A percentile compares a stretch with the other conserved stretches of the same genome.
Conservation (phyloP, 441 rosid species). For the Gossypium laxum region DNA sequence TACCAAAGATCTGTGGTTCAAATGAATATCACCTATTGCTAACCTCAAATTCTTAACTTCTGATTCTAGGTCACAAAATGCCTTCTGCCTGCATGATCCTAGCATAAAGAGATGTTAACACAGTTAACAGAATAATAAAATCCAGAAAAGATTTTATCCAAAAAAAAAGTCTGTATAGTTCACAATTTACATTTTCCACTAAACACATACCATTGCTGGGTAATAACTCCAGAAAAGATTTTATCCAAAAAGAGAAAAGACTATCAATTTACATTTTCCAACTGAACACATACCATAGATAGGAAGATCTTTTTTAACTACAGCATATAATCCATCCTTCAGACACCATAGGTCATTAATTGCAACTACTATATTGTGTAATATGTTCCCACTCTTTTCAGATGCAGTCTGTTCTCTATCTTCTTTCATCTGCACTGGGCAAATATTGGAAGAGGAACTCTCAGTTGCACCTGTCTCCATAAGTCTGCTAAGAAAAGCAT, state of each 20-base stretch:
- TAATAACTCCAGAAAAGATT: conserved; percentile 8
- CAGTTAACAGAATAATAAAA: conserved; percentile 15
- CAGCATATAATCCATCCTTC: conserved; percentile 50
- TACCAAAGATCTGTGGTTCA: conserved; percentile 53
- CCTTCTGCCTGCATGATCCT: conserved; percentile 44
- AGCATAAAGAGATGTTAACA: conserved; percentile 25
- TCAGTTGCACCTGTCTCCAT: conserved; percentile 74
- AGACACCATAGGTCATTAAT: conserved; percentile 46
- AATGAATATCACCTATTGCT: conserved; percentile 52
- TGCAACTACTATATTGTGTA: conserved; percentile 39
- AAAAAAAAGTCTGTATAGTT: background rate
- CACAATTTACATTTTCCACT: background rate
- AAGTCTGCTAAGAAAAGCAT: conserved; percentile 58
- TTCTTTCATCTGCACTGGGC: conserved; percentile 35
- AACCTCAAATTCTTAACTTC: conserved; percentile 59
- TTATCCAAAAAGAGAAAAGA: background rate
- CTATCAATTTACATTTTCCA: background rate
- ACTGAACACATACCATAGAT: conserved; percentile 36
- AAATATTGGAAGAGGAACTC: conserved; percentile 48
- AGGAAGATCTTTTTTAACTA: conserved; percentile 38
- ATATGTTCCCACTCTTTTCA: conserved; percentile 37
- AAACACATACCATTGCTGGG: conserved; percentile 34
- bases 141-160: background rate
- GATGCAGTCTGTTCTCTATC: conserved; percentile 25
- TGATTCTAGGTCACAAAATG: conserved; percentile 37